These are phyloP conservation scores for Rubroboletus pulcherrimus DNA, from an alignment of 768 basidiomycete genomes.

Conservation along the genomic window DNA sequence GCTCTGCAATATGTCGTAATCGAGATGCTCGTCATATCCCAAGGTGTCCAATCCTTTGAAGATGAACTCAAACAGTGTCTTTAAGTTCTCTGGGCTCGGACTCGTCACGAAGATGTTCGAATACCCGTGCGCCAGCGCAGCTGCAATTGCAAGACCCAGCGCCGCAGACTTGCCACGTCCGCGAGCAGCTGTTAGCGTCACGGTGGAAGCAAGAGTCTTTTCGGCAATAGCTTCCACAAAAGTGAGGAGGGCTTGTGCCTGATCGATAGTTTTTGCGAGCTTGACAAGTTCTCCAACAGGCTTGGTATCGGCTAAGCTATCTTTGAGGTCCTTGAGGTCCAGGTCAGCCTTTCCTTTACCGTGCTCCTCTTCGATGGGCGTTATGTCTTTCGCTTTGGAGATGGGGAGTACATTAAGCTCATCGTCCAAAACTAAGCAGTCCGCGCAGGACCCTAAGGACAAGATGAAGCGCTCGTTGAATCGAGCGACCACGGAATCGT, in stretches of 20 bases:
- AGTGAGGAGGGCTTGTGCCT: slow-evolving; percentile 90
- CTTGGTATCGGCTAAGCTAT: slow-evolving; percentile 74
- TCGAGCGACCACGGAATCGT: slow-evolving; percentile 84
- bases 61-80: slow-evolving; percentile 95
- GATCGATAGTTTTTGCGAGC: slow-evolving; percentile 88
- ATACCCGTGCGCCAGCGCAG: slow-evolving; percentile 90
- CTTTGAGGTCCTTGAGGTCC: slow-evolving; percentile 76
- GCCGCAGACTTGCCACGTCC: slow-evolving; percentile 97
- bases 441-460: slow-evolving; percentile 88
- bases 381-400: slow-evolving; percentile 91
- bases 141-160: slow-evolving; percentile 90
- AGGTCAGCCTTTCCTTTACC: slow-evolving; percentile 51
- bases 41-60: slow-evolving; percentile 95
- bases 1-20: slow-evolving; percentile 94
- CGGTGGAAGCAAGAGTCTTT: slow-evolving; percentile 91
- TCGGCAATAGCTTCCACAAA: slow-evolving; percentile 93
- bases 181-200: slow-evolving; percentile 90
- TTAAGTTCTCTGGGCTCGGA: slow-evolving; percentile 96
- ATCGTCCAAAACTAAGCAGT: slow-evolving; percentile 94
- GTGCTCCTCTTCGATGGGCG: slow-evolving; percentile 50
- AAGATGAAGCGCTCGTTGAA: slow-evolving; percentile 99
- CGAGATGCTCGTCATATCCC: slow-evolving; percentile 95
- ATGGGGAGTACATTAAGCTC: slow-evolving; percentile 97
- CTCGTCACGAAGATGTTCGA: slow-evolving; percentile 98
- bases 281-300: slow-evolving; percentile 87